These are phyloP conservation scores for Davidsoniella eucalypti DNA, from an alignment of 2,329 filamentous ascomycete genomes.

Conservation along the genomic window DNA sequence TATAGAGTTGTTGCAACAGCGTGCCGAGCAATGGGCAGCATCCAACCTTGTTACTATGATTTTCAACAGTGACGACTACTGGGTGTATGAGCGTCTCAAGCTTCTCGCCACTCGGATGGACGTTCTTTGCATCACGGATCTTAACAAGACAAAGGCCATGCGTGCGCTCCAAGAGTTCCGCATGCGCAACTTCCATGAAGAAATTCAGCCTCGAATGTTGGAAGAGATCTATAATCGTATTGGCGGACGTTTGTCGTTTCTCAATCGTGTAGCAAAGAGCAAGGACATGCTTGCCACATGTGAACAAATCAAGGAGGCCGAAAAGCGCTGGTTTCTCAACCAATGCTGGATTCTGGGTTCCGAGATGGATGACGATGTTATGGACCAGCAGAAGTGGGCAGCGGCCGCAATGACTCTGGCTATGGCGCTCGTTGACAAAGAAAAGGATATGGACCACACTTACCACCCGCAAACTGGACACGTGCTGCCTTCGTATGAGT, in stretches of 20 bases:
- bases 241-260: conserved; percentile 72
- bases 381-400: conserved; percentile 94
- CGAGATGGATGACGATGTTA: conserved; percentile 89
- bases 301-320: conserved; percentile 47
- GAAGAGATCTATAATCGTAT: conserved; percentile 73
- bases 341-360: conserved; percentile 57
- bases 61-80: conserved; percentile 95
- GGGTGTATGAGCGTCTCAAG: conserved; percentile 92
- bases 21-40: conserved; percentile 92
- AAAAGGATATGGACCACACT: conserved; percentile 45
- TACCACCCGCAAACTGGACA: conserved; percentile 55
- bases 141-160: conserved; percentile 64
- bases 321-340: conserved; percentile 64
- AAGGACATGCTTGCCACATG: conserved; percentile 65
- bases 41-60: conserved; percentile 79
- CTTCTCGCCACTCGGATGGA: conserved; percentile 89
- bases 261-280: conserved; percentile 82
- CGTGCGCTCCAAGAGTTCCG: conserved; percentile 65
- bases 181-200: conserved; percentile 56
- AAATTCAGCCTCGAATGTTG: conserved; percentile 36
- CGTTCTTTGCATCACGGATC: conserved; percentile 69
- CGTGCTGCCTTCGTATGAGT: conserved; percentile 60
- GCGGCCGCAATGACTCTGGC: conserved; percentile 89
- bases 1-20: conserved; percentile 85
- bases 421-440: conserved; percentile 72